Base-by-base conservation (phyloP, 352 stramenopile species). In the Phytophthora cryptogea region DNA sequence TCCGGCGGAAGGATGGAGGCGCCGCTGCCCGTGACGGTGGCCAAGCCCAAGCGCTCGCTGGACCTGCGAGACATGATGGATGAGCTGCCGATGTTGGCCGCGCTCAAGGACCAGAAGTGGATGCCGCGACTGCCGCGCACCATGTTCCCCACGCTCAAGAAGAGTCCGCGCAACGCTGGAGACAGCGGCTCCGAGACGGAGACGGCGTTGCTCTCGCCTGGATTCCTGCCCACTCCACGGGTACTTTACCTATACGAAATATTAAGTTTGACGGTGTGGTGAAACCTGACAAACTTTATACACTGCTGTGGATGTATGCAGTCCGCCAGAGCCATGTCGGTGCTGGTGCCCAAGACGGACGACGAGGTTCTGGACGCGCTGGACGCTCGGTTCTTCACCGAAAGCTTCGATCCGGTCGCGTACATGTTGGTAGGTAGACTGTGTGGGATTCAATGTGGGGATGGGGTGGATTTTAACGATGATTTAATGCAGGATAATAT, bases 321-420 rank as follows among this genome's bases (percentile, higher is more conserved):
- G 64, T 65, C 64, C 44, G 71, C 71, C 1, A 76, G 66, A 39
- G 52, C 64, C 17, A 77, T 73, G 68, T 94, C 84, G 3, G 74
- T 88, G 47, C 66, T 94, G 5, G 80, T 94, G 7, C 84, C 84
- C 3, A 64, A 68, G n/a, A 64, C 58, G n/a, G 69, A 77, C 26
- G 83, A 94, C 26, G 77, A 94, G 17, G 56, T 94, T 13, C 57
- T 96, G 16, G 67, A 78, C 11, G 72, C 72, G n/a, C 50, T 96
- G 26, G 85, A 96, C 17, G 69, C 87, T 42, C 81, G 84, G 0
- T 96, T 87, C 54, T 96, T 92, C 57, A 94, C 84, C 0, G 76
- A 90, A 49, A 74, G 55, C 41, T 96, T 96, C 50, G 85, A 96
- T 36, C 63, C 78, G 7, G 59, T 89, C 0, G 74, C 72, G 3